Evolutionary conservation across 2,329 filamentous ascomycete species (phyloP).

Genomic region (Xylaria sp.): DNA sequence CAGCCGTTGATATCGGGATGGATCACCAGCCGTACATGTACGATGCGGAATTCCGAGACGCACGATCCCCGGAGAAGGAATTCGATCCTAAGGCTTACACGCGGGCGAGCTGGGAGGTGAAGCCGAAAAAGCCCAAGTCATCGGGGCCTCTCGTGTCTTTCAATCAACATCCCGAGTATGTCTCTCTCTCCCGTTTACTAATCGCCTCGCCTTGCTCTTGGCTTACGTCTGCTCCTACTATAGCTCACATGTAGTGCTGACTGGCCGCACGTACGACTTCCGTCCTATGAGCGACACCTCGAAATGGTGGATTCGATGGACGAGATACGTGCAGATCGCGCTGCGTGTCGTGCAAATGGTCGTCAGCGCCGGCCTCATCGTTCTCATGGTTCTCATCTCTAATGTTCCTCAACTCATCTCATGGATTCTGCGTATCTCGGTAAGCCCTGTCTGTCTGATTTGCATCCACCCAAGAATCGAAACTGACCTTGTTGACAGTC

Average conservation of each 20-base stretch:
- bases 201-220: not conserved
- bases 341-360: slow-evolving; percentile 63
- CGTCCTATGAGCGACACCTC: slow-evolving; percentile 63
- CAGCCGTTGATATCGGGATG: slow-evolving; percentile 25
- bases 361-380: slow-evolving; percentile 64
- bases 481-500: slow-evolving; percentile 49
- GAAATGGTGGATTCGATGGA: slow-evolving; percentile 65
- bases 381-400: slow-evolving; percentile 71
- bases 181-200: slow-evolving; percentile 13
- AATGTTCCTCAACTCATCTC: slow-evolving; percentile 58
- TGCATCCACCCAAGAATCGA: slow-evolving; percentile 6
- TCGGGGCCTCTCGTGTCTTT: slow-evolving; percentile 75
- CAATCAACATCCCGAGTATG: slow-evolving; percentile 82
- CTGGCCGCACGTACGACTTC: slow-evolving; percentile 55
- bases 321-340: slow-evolving; percentile 62
- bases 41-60: slow-evolving; percentile 26
- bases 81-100: slow-evolving; percentile 79
- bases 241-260: slow-evolving; percentile 58
- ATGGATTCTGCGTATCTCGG: slow-evolving; percentile 73
- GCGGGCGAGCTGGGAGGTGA: slow-evolving; percentile 67
- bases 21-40: slow-evolving; percentile 31
- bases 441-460: slow-evolving; percentile 40
- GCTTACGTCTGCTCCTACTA: slow-evolving; percentile 2
- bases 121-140: slow-evolving; percentile 56
- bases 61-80: slow-evolving; percentile 26